Conservation (phyloP, 1,284 basidiomycete genomes). For the Leucoagaricus sp. region DNA sequence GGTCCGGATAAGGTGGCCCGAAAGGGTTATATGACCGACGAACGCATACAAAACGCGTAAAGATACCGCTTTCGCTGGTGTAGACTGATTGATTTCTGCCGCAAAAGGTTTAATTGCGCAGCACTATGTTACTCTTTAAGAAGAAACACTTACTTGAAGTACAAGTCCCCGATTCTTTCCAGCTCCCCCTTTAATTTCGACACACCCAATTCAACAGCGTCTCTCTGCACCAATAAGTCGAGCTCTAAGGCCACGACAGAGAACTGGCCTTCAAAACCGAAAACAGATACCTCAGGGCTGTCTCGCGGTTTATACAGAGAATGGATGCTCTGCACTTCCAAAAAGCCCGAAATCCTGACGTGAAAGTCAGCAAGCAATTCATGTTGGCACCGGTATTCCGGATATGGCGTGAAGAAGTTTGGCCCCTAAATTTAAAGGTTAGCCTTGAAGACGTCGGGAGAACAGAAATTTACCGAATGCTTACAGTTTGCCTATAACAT, state of each 20-base stretch:
- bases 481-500: neutral
- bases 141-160: conserved; percentile 40
- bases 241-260: conserved; percentile 47
- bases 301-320: conserved; percentile 7
- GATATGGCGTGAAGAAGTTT: conserved; percentile 28
- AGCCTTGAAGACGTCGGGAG: neutral
- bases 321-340: conserved; percentile 3
- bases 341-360: neutral
- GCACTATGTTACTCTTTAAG: neutral
- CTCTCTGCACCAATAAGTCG: conserved; percentile 32
- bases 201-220: conserved; percentile 29
- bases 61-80: conserved; percentile 36
- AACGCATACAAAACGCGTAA: conserved; percentile 40
- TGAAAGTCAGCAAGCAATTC: conserved; percentile 4
- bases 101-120: conserved; percentile 7
- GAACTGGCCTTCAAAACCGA: conserved; percentile 58
- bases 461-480: neutral
- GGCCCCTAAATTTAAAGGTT: conserved; percentile 8
- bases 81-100: conserved; percentile 24
- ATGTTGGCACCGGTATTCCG: conserved; percentile 37
- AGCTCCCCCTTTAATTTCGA: conserved; percentile 38
- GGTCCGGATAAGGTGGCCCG: conserved; percentile 4
- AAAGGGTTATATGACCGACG: conserved; percentile 12
- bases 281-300: conserved; percentile 24
- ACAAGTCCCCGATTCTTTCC: conserved; percentile 33